phyloP scores from a whole-genome alignment of 768 basidiomycete genomes.

The Lactarius tabidus region DNA sequence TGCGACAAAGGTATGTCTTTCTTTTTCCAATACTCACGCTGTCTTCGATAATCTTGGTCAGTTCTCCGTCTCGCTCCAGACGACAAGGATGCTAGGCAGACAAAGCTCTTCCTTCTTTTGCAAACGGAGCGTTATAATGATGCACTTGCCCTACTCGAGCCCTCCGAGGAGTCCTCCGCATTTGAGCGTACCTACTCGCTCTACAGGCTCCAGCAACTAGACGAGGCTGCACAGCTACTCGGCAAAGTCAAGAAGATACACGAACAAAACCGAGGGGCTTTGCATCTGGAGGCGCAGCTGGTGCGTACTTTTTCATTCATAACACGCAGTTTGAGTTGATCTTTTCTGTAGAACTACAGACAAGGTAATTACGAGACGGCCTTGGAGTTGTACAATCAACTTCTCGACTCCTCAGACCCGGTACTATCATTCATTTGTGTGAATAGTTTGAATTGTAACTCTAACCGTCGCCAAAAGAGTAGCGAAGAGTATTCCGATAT shows the following conservation, averaged over 20 bases:
- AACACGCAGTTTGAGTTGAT: constrained; percentile 22
- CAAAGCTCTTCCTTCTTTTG: constrained; percentile 82
- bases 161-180: constrained; percentile 30
- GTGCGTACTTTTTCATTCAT: constrained; percentile 42
- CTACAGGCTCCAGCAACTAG: constrained; percentile 77
- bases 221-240: constrained; percentile 58
- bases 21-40: neutral
- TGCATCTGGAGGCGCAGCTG: constrained; percentile 85
- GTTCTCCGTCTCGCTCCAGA: constrained; percentile 66
- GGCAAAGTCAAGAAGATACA: constrained; percentile 42
- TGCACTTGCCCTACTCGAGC: constrained; percentile 60
- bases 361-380: constrained; percentile 70
- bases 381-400: constrained; percentile 72
- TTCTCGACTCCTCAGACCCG: constrained; percentile 72
- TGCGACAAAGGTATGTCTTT: constrained; percentile 80
- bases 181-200: constrained; percentile 81
- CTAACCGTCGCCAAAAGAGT: constrained; percentile 44
- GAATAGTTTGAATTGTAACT: neutral
- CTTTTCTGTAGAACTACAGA: constrained; percentile 61
- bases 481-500: constrained; percentile 88
- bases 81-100: constrained; percentile 71
- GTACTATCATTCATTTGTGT: constrained; percentile 43
- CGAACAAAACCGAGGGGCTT: constrained; percentile 51
- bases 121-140: constrained; percentile 78
- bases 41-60: constrained; percentile 31